These are phyloP conservation scores for Kwoniella botswanensis DNA, from an alignment of 768 basidiomycete species.

Conservation along the genomic window DNA sequence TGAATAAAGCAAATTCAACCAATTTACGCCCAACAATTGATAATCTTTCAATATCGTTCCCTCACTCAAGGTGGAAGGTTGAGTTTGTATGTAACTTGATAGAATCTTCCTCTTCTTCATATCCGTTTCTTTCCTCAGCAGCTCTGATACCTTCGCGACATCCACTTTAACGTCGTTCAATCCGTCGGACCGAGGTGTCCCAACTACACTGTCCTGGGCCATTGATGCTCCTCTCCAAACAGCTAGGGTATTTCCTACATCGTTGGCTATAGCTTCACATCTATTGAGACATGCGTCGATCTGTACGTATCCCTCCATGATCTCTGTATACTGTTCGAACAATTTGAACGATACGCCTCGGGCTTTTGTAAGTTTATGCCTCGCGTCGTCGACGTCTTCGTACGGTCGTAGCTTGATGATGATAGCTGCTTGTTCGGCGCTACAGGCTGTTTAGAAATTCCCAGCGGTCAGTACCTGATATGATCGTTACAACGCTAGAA, in stretches of 20 bases:
- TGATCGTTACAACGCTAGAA: no score
- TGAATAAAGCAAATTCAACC: slow-evolving; percentile 85
- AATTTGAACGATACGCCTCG: slow-evolving; percentile 89
- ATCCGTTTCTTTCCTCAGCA: slow-evolving; percentile 53
- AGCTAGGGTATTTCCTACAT: slow-evolving; percentile 73
- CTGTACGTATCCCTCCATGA: slow-evolving; percentile 75
- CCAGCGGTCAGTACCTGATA: not conserved
- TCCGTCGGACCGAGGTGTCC: slow-evolving; percentile 47
- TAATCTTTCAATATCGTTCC: slow-evolving; percentile 89
- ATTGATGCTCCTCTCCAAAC: slow-evolving; percentile 68
- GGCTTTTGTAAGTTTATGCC: slow-evolving; percentile 81
- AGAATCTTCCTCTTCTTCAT: slow-evolving; percentile 55
- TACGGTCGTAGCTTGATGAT: slow-evolving; percentile 84
- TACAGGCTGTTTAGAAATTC: slow-evolving; percentile 63
- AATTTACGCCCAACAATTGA: slow-evolving; percentile 95
- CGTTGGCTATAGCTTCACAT: slow-evolving; percentile 82
- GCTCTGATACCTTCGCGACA: slow-evolving; percentile 53
- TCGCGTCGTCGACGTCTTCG: slow-evolving; percentile 73
- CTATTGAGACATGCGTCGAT: slow-evolving; percentile 87
- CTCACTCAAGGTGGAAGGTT: slow-evolving; percentile 72
- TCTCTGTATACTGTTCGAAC: slow-evolving; percentile 85
- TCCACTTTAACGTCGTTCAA: slow-evolving; percentile 57
- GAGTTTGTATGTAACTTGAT: slow-evolving; percentile 69
- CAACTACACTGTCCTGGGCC: slow-evolving; percentile 38
- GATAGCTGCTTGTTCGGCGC: slow-evolving; percentile 74